Evolutionary conservation across 108 stramenopile genomes (phyloP), one percentile per base, ranked within the genome.

Genomic region (Discostella pseudostelligera): DNA sequence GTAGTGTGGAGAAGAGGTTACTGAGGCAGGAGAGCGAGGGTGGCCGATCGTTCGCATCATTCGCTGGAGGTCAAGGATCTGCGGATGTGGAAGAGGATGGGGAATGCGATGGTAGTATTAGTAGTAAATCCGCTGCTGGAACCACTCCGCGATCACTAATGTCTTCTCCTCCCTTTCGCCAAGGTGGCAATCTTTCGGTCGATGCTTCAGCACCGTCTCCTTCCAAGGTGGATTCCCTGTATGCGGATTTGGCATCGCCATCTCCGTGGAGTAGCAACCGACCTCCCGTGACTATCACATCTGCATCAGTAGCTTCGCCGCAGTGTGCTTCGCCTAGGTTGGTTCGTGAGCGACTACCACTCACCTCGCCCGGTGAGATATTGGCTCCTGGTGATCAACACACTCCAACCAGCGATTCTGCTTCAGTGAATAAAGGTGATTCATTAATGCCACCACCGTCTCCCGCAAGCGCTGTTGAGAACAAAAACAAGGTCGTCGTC

Each of bases 221-320:
- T 50, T 24, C 49, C 3, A 21, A 21, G 49, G 8, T 2, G 3
- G 20, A 21, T 50, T 54, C 53, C 1, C 32, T 35, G n/a, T 35
- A 54, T 54, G 53, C 28, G n/a, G 53, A 54, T 35, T 53, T 53
- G 25, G 50, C 22, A 4, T 25, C 50, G 50, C 50, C 50, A 26
- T 26, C 50, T 16, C 50, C 50, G 13, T 36, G 53, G 29, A 26
- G 26, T 35, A 25, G 10, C 2, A 24, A 25, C 11, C 49, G 49
- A 3, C 17, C 11, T 12, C 21, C 21, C n/a, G 49, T 11, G 19
- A 12, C 49, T 3, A 7, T 20, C 24, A 11, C 49, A 12, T 22
- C 49, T 24, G 17, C 46, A 5, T 50, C 49, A 24, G 5, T 32
- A 32, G 32, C 32, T 32, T 32, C 32, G 32, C 32, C 32, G 32